Evolutionary conservation across 2,329 filamentous ascomycete species (phyloP).

Genomic region (Orbilia javanica): DNA sequence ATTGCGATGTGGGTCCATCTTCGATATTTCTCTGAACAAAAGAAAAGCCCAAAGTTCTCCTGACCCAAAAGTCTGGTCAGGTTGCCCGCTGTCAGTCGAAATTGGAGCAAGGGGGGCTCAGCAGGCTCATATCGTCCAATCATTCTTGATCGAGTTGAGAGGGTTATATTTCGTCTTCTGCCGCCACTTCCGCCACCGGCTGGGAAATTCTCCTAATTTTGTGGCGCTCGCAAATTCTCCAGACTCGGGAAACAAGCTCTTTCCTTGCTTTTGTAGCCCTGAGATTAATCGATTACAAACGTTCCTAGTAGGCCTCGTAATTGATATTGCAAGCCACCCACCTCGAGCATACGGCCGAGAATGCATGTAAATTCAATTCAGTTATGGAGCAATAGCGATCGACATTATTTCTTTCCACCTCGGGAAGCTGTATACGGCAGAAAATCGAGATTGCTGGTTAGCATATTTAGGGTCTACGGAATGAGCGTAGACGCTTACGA

Average conservation of each 20-base stretch:
- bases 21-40: conserved; percentile 29
- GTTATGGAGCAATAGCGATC: conserved; percentile 38
- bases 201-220: conserved; percentile 59
- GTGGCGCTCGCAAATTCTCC: conserved; percentile 46
- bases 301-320: conserved; percentile 6
- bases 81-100: conserved; percentile 58
- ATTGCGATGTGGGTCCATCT: conserved; percentile 32
- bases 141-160: conserved; percentile 12
- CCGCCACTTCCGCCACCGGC: conserved; percentile 56
- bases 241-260: conserved; percentile 24
- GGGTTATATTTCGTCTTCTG: conserved; percentile 26
- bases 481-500: conserved; percentile 51
- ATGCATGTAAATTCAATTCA: conserved; percentile 21
- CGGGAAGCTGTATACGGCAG: conserved; percentile 54
- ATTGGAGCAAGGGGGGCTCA: conserved; percentile 40
- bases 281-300: conserved; percentile 32
- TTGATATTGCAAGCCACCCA: background rate
- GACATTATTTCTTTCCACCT: conserved; percentile 29
- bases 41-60: conserved; percentile 33
- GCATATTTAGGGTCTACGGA: conserved; percentile 35
- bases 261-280: conserved; percentile 9
- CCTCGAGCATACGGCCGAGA: conserved; percentile 26
- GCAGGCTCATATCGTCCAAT: conserved; percentile 10
- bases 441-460: conserved; percentile 30
- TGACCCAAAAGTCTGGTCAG: conserved; percentile 56